Evolutionary conservation across 2,329 filamentous ascomycete genomes (phyloP).

Genomic region (Thermomyces lanuginosus): DNA sequence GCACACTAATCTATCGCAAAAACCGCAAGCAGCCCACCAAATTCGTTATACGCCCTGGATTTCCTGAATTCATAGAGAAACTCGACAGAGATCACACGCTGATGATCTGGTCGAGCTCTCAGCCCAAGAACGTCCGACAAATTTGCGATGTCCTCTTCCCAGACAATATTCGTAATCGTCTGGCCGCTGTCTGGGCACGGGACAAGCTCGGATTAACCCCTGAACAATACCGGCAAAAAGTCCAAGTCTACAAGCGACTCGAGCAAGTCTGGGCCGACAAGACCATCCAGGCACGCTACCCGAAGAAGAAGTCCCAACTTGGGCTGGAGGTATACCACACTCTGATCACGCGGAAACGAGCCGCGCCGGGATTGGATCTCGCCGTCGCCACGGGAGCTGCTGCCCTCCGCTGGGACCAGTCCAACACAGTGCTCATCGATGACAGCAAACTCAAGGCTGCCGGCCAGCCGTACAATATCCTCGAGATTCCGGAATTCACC

Average conservation of each 20-base stretch:
- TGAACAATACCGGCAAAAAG: conserved; percentile 49
- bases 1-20: conserved; percentile 65
- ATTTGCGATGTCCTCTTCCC: conserved; percentile 46
- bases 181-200: conserved; percentile 62
- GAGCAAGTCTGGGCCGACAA: conserved; percentile 49
- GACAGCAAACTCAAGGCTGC: conserved; percentile 67
- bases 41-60: conserved; percentile 52
- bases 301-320: conserved; percentile 10
- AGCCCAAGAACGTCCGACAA: conserved; percentile 49
- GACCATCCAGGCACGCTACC: conserved; percentile 28
- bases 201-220: conserved; percentile 53
- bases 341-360: background rate
- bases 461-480: conserved; percentile 67
- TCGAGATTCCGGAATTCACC: conserved; percentile 64
- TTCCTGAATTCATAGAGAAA: conserved; percentile 54
- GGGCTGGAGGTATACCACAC: conserved; percentile 1
- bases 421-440: conserved; percentile 79
- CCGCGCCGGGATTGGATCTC: background rate
- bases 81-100: conserved; percentile 60
- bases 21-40: conserved; percentile 31
- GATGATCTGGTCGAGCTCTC: conserved; percentile 83
- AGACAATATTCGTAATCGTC: conserved; percentile 32
- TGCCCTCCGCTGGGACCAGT: conserved; percentile 50
- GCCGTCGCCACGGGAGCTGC: conserved; percentile 15
- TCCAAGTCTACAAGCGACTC: conserved; percentile 83